These are phyloP conservation scores for Vachellia pachyceras DNA, from an alignment of 306 rosid genomes.

Conservation along the genomic window DNA sequence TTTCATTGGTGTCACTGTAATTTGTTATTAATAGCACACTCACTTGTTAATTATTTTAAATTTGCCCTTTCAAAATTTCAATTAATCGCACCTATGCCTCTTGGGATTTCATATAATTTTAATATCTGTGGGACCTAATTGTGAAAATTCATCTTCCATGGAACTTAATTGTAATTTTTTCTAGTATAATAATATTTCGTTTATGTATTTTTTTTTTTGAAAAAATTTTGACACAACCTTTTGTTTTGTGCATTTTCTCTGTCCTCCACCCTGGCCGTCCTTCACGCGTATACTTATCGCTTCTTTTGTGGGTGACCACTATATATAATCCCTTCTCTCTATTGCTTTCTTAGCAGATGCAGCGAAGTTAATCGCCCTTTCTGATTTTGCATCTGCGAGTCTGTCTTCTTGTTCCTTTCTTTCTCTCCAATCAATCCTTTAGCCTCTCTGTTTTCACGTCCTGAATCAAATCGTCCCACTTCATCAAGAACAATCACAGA, in stretches of 20 bases:
- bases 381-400: not conserved
- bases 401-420: not conserved
- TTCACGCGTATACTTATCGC: conserved; percentile 20
- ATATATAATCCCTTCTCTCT: not conserved
- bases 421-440: not conserved
- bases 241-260: conserved; percentile 4
- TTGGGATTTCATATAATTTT: no score
- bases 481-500: not conserved
- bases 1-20: no score
- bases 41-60: no score
- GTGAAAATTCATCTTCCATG: no score
- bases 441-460: not conserved
- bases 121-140: no score
- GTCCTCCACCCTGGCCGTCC: conserved; percentile 15
- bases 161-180: no score
- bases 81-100: no score
- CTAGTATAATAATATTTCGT: no score
- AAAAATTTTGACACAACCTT: not conserved
- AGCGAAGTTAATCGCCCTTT: not conserved
- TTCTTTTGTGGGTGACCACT: conserved; percentile 4
- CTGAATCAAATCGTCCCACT: not conserved
- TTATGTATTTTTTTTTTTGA: no score
- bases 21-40: no score
- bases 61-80: no score
- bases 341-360: not conserved